Conservation (phyloP, 2,329 filamentous ascomycete genomes). For the Lasiodiplodia sp. region DNA sequence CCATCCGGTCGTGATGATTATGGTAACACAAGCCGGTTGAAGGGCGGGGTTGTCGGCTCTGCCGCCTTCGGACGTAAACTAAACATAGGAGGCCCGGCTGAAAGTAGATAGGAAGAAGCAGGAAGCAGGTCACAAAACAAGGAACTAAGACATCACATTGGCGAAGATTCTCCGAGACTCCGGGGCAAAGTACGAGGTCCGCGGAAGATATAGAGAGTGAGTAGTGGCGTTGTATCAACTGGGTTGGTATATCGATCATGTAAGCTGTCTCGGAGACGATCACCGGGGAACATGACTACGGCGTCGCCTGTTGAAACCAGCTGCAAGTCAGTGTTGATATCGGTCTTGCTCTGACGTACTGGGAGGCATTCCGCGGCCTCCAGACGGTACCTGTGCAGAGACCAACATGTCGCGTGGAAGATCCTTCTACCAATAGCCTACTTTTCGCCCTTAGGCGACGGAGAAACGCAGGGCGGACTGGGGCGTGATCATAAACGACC, state of each 20-base stretch:
- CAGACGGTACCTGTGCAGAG: conserved; percentile 21
- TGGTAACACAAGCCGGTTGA: background rate
- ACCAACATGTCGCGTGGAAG: conserved; percentile 1
- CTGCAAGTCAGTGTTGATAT: conserved; percentile 24
- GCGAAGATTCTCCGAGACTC: conserved; percentile 5
- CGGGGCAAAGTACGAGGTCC: background rate
- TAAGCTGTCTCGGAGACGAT: conserved; percentile 11
- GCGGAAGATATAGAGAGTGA: background rate
- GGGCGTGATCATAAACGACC: background rate
- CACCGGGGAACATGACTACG: conserved; percentile 12
- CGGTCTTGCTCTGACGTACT: conserved; percentile 16
- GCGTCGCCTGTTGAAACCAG: conserved; percentile 24
- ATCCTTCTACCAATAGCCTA: conserved; percentile 4
- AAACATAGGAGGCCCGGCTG: background rate
- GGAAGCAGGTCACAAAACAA: conserved; percentile 13
- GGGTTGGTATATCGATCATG: conserved; percentile 15
- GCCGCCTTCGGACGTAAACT: background rate
- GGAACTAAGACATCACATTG: conserved; percentile 7
- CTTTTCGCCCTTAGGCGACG: background rate
- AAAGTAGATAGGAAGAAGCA: background rate
- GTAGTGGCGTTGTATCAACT: background rate
- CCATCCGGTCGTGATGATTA: background rate
- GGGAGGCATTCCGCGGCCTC: conserved; percentile 16
- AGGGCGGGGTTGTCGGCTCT: background rate
- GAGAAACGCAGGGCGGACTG: conserved; percentile 8